Conservation (phyloP, 2,329 filamentous ascomycete genomes). For the Penicillium brasilianum region DNA sequence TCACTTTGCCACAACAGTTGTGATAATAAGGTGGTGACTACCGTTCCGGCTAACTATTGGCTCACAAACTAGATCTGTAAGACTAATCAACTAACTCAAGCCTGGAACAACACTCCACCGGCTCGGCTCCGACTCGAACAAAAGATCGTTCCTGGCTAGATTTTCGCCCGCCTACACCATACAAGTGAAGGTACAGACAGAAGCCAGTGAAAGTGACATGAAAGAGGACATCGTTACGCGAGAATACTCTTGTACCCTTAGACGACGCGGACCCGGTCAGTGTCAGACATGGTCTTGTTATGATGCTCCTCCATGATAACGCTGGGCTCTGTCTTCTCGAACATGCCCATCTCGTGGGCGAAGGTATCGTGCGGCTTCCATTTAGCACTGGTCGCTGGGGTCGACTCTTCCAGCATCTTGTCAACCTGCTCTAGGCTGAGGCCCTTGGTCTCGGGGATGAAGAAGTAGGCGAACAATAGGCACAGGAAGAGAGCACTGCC, state of each 20-base stretch:
- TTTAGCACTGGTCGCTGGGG: conserved; percentile 73
- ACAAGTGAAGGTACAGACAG: background rate
- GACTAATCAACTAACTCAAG: background rate
- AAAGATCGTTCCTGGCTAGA: background rate
- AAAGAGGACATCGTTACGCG: background rate
- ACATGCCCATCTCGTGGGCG: conserved; percentile 60
- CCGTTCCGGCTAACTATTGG: background rate
- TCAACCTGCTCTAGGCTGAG: conserved; percentile 80
- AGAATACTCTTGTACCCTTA: background rate
- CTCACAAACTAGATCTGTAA: conserved; percentile 9
- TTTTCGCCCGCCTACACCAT: background rate
- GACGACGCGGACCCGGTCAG: conserved; percentile 8
- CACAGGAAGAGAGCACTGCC: conserved; percentile 73
- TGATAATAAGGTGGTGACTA: background rate
- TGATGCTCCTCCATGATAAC: conserved; percentile 11
- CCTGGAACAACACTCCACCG: background rate
- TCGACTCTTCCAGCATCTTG: conserved; percentile 87
- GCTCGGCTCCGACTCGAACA: background rate
- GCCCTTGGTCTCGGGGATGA: conserved; percentile 75
- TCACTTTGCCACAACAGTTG: background rate
- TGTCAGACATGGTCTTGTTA: background rate
- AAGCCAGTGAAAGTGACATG: background rate
- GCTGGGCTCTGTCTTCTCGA: conserved; percentile 37
- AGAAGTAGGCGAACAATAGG: conserved; percentile 72
- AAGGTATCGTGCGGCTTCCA: conserved; percentile 77